Evolutionary conservation across 176 grass and related monocot genomes (phyloP), one percentile per base, ranked within the genome.

Genomic region (Oryza meyeriana): DNA sequence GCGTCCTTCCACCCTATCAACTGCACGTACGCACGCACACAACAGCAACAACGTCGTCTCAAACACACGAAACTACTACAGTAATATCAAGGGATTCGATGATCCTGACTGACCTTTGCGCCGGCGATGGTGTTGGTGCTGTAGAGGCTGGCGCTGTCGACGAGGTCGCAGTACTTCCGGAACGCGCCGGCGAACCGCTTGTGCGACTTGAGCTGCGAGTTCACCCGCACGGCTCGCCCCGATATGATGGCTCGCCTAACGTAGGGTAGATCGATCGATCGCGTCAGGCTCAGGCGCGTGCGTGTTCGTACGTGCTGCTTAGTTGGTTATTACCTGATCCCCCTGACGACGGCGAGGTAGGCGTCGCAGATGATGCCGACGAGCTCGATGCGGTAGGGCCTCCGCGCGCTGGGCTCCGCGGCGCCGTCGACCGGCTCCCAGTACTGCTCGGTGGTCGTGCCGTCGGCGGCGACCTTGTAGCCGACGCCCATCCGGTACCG

Each of bases 201-300:
- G 89, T 95, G 93, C 12, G 96, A 99, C 77, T 87, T 95, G 79
- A 99, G 87, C 73, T 99, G 96, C 64, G 88, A 90, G 79, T 90
- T 91, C 73, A 99, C 93, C 61, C 91, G 87, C 30, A 99, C 97
- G 16, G 97, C 97, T 58, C 93, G 81, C 28, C 93, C 91, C 45
- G 85, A 92, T 42, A 91, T 88, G 79, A 99, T 95, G 3, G 93
- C 97, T 58, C 97, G 90, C 89, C 94, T 94, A 80, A n/a, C 72
- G 31, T 30, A 8, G 16, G 14, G 24, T 26, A 13, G 8, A 22
- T 52, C 6, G 71, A 34, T 32, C 16, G 27, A 28, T 73, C 71
- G 41, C 47, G 69, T 12, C 16, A 73, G 44, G 48, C 20, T 22
- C 50, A n/a, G 4, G 50, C 50, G 50, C 20, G 71, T 57, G 45